Percentiles rank a stretch among this genome's conserved stretches.
Evolutionary conservation across 495 filamentous ascomycete species (phyloP).

Genomic region (Podospora anserina): DNA sequence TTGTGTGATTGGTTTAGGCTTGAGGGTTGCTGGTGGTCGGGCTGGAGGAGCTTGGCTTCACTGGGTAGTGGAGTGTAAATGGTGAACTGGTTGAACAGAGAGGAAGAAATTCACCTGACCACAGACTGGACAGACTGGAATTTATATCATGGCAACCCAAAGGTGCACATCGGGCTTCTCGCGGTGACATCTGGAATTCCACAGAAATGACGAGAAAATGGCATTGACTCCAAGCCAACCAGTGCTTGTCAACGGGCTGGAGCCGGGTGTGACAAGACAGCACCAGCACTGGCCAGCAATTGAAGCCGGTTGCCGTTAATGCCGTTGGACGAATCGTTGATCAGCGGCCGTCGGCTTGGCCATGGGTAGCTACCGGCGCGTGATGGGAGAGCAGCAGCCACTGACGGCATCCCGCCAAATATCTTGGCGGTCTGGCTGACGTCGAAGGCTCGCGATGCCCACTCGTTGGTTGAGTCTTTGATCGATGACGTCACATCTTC

Average conservation of each 20-base stretch:
- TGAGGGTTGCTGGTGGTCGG: not conserved
- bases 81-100: not conserved
- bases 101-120: not conserved
- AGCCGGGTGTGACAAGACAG: not conserved
- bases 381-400: not conserved
- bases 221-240: not conserved
- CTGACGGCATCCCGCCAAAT: not conserved
- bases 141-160: not conserved
- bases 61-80: not conserved
- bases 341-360: not conserved
- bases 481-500: not conserved
- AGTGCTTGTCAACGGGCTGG: not conserved
- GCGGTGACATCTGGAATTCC: not conserved
- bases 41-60: not conserved
- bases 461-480: not conserved
- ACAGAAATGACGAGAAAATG: not conserved
- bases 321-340: not conserved
- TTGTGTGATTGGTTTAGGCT: not conserved
- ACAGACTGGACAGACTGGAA: not conserved
- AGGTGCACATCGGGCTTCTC: not conserved
- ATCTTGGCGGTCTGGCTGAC: not conserved
- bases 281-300: not conserved
- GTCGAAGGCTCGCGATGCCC: not conserved
- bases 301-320: not conserved
- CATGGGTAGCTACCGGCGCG: not conserved